Conservation (phyloP, 768 basidiomycete genomes). For the Mycena albidolilacea region DNA sequence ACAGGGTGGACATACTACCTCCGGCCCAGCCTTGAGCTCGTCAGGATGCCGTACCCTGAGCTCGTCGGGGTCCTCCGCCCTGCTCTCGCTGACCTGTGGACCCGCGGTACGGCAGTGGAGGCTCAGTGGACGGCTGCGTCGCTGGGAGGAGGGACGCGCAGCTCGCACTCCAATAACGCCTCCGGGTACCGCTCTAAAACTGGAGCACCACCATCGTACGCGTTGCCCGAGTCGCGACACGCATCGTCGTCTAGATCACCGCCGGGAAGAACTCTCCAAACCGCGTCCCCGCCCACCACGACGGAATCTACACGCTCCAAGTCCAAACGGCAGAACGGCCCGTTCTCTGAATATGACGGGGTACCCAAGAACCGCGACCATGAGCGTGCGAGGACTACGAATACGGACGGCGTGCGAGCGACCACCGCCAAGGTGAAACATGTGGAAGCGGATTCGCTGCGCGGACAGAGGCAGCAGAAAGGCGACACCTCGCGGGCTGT, state of each 20-base stretch:
- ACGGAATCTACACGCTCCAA: not conserved
- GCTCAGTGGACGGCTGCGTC: conserved; percentile 31
- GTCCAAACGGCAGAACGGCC: not conserved
- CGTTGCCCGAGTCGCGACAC: not conserved
- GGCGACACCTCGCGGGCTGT: too few species aligned
- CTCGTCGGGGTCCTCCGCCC: conserved; percentile 56
- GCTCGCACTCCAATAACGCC: too few species aligned
- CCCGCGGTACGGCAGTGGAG: conserved; percentile 43
- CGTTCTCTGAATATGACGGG: not conserved
- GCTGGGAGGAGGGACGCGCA: not conserved
- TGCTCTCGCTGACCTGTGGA: conserved; percentile 44
- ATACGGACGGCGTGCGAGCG: not conserved
- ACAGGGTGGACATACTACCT: conserved; percentile 69
- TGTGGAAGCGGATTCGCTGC: not conserved
- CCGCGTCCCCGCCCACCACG: too few species aligned
- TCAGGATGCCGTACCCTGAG: conserved; percentile 60
- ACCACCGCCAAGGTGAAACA: not conserved
- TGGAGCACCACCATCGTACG: not conserved
- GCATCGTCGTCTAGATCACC: not conserved
- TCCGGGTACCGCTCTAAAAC: too few species aligned
- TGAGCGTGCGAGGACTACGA: not conserved
- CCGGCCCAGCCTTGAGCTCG: conserved; percentile 53
- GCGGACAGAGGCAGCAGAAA: not conserved
- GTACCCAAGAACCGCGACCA: not conserved
- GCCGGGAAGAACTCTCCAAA: too few species aligned